Conservation (phyloP, 225 moss, liverwort and hornwort species). For the Pleurozium schreberi region DNA sequence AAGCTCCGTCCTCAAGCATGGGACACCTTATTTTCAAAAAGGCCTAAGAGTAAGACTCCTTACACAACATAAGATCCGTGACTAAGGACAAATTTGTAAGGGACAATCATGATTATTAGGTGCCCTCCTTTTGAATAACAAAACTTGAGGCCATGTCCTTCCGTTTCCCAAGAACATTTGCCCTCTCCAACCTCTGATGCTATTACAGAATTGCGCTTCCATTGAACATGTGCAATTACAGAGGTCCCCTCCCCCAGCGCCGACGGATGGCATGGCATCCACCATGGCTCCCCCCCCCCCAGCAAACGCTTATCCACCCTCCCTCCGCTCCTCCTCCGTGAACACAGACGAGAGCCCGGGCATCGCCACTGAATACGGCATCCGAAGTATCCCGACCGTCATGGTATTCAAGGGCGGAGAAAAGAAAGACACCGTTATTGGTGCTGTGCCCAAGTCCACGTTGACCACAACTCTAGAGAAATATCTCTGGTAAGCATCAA, state of each 20-base stretch:
- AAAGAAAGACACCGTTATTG: conserved; percentile 86
- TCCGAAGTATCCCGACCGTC: conserved; percentile 93
- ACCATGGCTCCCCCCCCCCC: neutral
- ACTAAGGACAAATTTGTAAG: rapidly evolving
- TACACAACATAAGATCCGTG: rapidly evolving
- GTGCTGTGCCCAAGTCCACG: conserved; percentile 72
- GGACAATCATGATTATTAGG: neutral
- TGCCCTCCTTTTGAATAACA: no score
- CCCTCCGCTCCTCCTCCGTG: neutral
- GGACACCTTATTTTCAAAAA: neutral
- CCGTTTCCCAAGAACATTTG: neutral
- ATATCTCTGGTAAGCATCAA: conserved; percentile 53
- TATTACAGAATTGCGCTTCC: neutral
- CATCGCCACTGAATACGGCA: conserved; percentile 76
- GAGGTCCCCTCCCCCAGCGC: neutral
- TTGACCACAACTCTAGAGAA: conserved; percentile 64
- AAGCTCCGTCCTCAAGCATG: rapidly evolving
- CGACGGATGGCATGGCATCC: neutral
- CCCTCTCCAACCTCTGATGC: neutral
- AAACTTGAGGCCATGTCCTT: neutral
- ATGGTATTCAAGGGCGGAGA: conserved; percentile 78
- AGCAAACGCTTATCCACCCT: conserved; percentile 20
- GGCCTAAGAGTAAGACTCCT: rapidly evolving
- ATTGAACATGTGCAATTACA: neutral
- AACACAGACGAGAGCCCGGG: conserved; percentile 82